Evolutionary conservation across 352 stramenopile species (phyloP), one percentile per base, ranked within the genome.

Genomic region (Globisporangium parvum): DNA sequence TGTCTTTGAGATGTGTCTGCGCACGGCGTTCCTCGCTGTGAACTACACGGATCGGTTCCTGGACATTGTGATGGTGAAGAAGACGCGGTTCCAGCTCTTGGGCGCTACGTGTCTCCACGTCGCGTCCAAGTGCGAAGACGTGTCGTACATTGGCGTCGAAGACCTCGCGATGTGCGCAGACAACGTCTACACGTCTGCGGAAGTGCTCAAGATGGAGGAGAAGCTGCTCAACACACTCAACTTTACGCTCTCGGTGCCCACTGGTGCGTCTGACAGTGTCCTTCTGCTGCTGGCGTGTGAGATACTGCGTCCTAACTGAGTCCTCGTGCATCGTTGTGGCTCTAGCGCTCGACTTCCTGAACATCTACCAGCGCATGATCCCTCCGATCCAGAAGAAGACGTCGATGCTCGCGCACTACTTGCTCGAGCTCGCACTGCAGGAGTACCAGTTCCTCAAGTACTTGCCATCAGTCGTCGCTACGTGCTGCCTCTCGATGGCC

Each of bases 121-220:
- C 18, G 88, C 88, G 0, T 95, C 85, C 12, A 96, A 96, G 53
- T 96, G 85, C 60, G 88, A 96, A 75, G 88, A 96, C 46, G 88
- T 96, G 3, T 96, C 87, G 31, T 96, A 96, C 68, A 96, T 96
- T 57, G 87, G 87, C 12, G 87, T 96, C 31, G 86, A 96, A 59
- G 88, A 96, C 54, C 69, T 96, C 18, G 86, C 88, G 5, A 93
- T 95, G 77, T 96, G 88, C 56, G 88, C 88, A 1, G 88, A 96
- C 65, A 95, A 95, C 52, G 87, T 96, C 10, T 96, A 96, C 66
- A 90, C 80, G 3, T 93, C 85, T 11, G 77, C 80, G 14, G 82
- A 96, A 60, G 88, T 96, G 52, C 63, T 96, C 58, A 85, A 92
- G 65, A 95, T 96, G 79, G 88, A 96, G 64, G 87, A 96, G 69